Base-by-base conservation (phyloP, 768 basidiomycete genomes). In the Auriscalpium vulgare region DNA sequence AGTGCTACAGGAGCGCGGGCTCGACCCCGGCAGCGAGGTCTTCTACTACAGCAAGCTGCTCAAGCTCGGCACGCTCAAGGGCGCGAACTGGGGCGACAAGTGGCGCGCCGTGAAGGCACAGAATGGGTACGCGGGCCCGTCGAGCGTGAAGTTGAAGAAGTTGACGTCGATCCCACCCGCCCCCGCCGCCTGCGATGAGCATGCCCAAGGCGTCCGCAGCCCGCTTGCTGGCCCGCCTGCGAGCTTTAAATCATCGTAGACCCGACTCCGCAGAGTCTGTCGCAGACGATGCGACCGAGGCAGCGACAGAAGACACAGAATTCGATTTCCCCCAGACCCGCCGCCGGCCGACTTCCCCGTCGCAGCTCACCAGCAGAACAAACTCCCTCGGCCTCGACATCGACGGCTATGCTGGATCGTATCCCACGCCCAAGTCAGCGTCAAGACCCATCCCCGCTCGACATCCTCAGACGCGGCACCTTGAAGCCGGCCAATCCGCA, bases 61-160 rank as follows among this genome's bases (percentile, higher is more conserved):
- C 57, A 91, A 93, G 68, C 74, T 95, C 3, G 88, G 88, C 47
- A 89, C 87, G 44, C 65, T 93, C 63, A 88, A 83, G 70, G 92
- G 88, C 10, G 75, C 74, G 55, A 86, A 80, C 65, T 95, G 91
- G 91, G 80, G 76, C 35, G 85, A 83, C 35, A 91, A 91, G 69
- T 95, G 92, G 92, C 73, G 73, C 37, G 74, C 74, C 59, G 83
- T 88, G 53, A 92, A 87, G 72, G 66, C 66, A 37, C 80, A 82
- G 60, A 67, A 81, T 60, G 75, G 73, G 11, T 75, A 78, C 59
- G 70, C 62, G 34, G 59, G 58, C 21, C 55, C 59, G n/a, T 51
- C 58, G 16, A 38, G 57, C 10, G 40, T 53, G 10, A 36, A 43
- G 13, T 10, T 61, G 4, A 55, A 51, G 19, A 47, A 48, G 57